Percentiles rank a stretch among this genome's conserved stretches.
phyloP scores from a whole-genome alignment of 2,329 filamentous ascomycete species.

The Thelonectria olida region DNA sequence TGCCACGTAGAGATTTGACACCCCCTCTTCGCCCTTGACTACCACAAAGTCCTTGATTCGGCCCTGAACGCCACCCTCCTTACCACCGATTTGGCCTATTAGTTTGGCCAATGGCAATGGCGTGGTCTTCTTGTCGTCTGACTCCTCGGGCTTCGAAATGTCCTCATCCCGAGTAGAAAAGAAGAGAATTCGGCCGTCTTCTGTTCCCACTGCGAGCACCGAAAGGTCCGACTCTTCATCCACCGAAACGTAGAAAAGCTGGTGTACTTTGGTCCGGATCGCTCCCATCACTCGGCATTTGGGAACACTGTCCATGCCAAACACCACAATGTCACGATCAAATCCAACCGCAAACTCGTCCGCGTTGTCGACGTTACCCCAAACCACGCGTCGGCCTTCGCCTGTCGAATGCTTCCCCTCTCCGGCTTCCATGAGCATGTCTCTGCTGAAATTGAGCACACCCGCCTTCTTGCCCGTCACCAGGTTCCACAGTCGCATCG shows the following conservation, averaged over 20 bases:
- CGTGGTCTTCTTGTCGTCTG: slow-evolving; percentile 44
- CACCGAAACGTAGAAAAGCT: slow-evolving; percentile 75
- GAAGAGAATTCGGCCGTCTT: slow-evolving; percentile 88
- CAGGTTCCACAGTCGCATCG: slow-evolving; percentile 95
- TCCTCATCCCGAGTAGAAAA: slow-evolving; percentile 73
- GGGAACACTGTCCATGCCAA: slow-evolving; percentile 87
- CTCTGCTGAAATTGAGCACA: slow-evolving; percentile 83
- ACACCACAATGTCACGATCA: slow-evolving; percentile 84
- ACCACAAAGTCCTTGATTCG: slow-evolving; percentile 91
- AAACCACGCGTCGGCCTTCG: slow-evolving; percentile 83
- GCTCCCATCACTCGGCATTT: slow-evolving; percentile 76
- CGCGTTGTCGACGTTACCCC: slow-evolving; percentile 74
- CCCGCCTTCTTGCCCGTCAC: slow-evolving; percentile 96
- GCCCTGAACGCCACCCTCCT: slow-evolving; percentile 69
- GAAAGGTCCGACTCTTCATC: slow-evolving; percentile 52
- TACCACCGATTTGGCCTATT: slow-evolving; percentile 82
- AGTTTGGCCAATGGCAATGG: slow-evolving; percentile 68
- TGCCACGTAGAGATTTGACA: slow-evolving; percentile 64
- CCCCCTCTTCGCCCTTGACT: slow-evolving; percentile 54
- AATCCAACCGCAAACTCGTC: slow-evolving; percentile 92
- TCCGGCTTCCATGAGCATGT: slow-evolving; percentile 77
- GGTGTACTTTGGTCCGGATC: slow-evolving; percentile 81
- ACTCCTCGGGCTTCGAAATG: slow-evolving; percentile 49
- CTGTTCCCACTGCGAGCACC: slow-evolving; percentile 82
- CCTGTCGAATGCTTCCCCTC: slow-evolving; percentile 81